Percentiles rank a stretch among this genome's conserved stretches.
Evolutionary conservation across 1,284 basidiomycete species (phyloP).

Genomic region (Volvariella surrecta): DNA sequence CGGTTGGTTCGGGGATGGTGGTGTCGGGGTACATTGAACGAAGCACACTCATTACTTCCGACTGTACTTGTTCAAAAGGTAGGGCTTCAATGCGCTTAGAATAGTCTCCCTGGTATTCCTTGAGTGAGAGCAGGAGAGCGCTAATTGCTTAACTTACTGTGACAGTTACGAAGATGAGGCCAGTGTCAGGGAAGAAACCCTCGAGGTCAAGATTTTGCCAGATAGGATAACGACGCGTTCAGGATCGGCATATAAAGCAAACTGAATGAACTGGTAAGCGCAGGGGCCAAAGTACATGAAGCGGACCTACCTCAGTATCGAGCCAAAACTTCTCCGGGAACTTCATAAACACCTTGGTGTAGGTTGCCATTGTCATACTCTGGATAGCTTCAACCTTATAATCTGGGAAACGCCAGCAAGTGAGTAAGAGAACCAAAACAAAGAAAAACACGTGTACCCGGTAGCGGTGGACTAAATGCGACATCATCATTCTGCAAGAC

Average conservation of each 20-base stretch:
- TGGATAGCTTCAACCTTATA: slow-evolving; percentile 63
- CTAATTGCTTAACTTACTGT: slow-evolving; percentile 43
- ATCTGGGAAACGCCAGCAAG: slow-evolving; percentile 9
- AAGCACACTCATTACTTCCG: slow-evolving; percentile 48
- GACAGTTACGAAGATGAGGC: slow-evolving; percentile 57
- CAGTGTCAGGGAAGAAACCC: slow-evolving; percentile 51
- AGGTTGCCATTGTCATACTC: slow-evolving; percentile 59
- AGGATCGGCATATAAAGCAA: slow-evolving; percentile 55
- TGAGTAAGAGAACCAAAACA: not conserved
- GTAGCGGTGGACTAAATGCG: slow-evolving; percentile 43
- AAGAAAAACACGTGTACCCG: slow-evolving; percentile 19
- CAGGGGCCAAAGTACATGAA: not conserved
- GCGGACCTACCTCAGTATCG: slow-evolving; percentile 42
- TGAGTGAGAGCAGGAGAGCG: too few species aligned
- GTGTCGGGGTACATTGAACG: slow-evolving; percentile 46
- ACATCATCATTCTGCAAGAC: slow-evolving; percentile 59
- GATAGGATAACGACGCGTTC: slow-evolving; percentile 55
- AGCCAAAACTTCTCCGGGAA: slow-evolving; percentile 67
- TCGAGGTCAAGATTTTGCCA: slow-evolving; percentile 60
- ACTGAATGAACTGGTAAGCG: slow-evolving; percentile 24
- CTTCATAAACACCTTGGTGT: slow-evolving; percentile 65
- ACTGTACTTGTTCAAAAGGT: slow-evolving; percentile 35
- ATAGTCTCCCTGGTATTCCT: slow-evolving; percentile 25
- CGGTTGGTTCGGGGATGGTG: slow-evolving; percentile 43
- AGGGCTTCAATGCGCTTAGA: slow-evolving; percentile 47